Evolutionary conservation across 2,329 filamentous ascomycete genomes (phyloP).

Genomic region (Colletotrichum tropicicola): DNA sequence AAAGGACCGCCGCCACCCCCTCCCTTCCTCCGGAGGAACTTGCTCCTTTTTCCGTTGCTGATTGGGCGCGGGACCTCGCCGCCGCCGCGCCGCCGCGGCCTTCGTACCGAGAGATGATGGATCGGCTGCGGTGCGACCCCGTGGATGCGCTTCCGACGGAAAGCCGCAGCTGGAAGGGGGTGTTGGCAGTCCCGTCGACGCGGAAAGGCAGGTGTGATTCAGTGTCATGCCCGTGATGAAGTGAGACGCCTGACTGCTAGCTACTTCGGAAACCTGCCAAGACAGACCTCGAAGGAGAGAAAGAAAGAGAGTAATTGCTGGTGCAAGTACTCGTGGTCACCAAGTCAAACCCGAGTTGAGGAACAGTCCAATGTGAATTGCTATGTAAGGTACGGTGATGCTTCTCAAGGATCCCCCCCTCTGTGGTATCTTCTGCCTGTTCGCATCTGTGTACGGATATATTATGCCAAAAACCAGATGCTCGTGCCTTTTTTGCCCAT

Average conservation of each 20-base stretch:
- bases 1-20: background rate
- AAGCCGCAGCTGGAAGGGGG: background rate
- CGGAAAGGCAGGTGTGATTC: no score
- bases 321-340: no score
- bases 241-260: no score
- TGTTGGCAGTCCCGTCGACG: no score
- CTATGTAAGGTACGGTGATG: background rate
- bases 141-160: conserved; percentile 6
- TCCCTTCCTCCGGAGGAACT: no score
- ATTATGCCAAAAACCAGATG: conserved; percentile 2
- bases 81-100: background rate
- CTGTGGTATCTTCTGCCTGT: conserved; percentile 21
- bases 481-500: background rate
- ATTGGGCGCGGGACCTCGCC: no score
- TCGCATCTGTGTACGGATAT: background rate
- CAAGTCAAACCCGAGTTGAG: no score
- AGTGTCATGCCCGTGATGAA: no score
- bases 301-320: no score
- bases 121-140: conserved; percentile 12
- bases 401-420: background rate
- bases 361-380: background rate
- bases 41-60: no score
- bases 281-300: no score
- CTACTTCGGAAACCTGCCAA: no score
- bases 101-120: background rate